A percentile compares a stretch with the other conserved stretches of the same genome.
Evolutionary conservation across 805 yeast genomes (phyloP).

Genomic region (Yamadazyma tumulicola): DNA sequence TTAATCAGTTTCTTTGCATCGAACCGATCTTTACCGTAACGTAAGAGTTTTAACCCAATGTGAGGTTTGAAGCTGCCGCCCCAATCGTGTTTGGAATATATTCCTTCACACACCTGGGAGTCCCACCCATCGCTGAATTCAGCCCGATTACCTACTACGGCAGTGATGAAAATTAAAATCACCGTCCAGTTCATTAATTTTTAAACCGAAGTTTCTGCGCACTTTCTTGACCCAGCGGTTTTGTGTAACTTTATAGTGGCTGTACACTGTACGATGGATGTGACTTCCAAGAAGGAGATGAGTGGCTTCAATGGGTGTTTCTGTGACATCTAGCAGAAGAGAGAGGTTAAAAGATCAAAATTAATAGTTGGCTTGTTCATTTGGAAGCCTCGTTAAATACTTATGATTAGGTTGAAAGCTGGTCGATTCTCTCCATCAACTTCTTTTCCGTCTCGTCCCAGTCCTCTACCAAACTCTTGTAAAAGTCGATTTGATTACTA

Average conservation of each 20-base stretch:
- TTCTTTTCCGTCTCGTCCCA: constrained; percentile 60
- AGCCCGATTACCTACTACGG: constrained; percentile 40
- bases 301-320: too few species aligned
- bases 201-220: too few species aligned
- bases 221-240: too few species aligned
- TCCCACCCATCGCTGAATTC: constrained; percentile 42
- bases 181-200: too few species aligned
- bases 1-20: constrained; percentile 19
- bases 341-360: too few species aligned
- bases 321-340: too few species aligned
- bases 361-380: too few species aligned
- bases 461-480: constrained; percentile 59
- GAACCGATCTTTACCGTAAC: constrained; percentile 26
- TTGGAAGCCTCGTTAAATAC: too few species aligned
- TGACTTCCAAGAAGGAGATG: too few species aligned
- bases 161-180: constrained; percentile 3
- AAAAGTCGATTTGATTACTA: constrained; percentile 72
- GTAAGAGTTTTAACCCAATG: constrained; percentile 27
- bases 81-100: constrained; percentile 85
- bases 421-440: constrained; percentile 22
- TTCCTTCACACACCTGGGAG: constrained; percentile 81
- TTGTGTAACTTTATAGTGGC: too few species aligned
- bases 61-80: constrained; percentile 62
- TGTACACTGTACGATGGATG: too few species aligned
- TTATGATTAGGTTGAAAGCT: too few species aligned